A percentile compares a stretch with the other conserved stretches of the same genome.
Evolutionary conservation across 768 basidiomycete species (phyloP).

Genomic region (Mycena sanguinolenta): DNA sequence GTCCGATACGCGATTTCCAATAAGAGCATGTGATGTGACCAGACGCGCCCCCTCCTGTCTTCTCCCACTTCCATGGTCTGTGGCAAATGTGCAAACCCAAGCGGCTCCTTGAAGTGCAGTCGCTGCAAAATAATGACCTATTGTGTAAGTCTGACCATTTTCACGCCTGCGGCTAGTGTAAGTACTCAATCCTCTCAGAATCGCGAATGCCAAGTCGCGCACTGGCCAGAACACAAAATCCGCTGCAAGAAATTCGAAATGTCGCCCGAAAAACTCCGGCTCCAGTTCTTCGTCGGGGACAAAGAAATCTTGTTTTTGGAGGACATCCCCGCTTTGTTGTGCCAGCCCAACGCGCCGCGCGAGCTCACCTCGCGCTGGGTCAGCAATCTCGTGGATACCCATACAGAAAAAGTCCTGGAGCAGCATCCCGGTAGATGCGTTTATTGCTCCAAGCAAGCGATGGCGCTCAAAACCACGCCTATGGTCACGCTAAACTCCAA

Average conservation of each 20-base stretch:
- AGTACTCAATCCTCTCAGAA: not conserved
- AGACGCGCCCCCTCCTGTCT: too few species aligned
- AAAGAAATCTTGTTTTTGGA: not conserved
- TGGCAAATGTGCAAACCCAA: conserved; percentile 10
- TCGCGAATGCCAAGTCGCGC: conserved; percentile 9
- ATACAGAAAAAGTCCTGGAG: conserved; percentile 21
- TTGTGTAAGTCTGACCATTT: conserved; percentile 12
- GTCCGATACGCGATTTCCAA: too few species aligned
- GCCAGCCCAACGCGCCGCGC: conserved; percentile 26
- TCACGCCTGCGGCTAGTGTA: not conserved
- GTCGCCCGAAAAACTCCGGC: conserved; percentile 2
- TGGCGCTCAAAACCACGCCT: conserved; percentile 17
- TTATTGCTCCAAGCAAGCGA: conserved; percentile 15
- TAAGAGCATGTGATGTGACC: too few species aligned
- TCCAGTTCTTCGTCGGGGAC: not conserved
- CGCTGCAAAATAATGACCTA: conserved; percentile 27
- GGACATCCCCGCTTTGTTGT: conserved; percentile 14
- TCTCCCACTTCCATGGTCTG: conserved; percentile 28
- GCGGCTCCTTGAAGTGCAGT: conserved; percentile 10
- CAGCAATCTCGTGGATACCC: conserved; percentile 23
- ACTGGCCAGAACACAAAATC: conserved; percentile 1
- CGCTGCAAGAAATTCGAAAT: not conserved
- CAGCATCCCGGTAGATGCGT: conserved; percentile 13
- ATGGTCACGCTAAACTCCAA: not conserved
- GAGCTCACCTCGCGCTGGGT: conserved; percentile 28